Evolutionary conservation across 192 early-diverging fungal genomes (phyloP).

Genomic region (Coemansia sp.): DNA sequence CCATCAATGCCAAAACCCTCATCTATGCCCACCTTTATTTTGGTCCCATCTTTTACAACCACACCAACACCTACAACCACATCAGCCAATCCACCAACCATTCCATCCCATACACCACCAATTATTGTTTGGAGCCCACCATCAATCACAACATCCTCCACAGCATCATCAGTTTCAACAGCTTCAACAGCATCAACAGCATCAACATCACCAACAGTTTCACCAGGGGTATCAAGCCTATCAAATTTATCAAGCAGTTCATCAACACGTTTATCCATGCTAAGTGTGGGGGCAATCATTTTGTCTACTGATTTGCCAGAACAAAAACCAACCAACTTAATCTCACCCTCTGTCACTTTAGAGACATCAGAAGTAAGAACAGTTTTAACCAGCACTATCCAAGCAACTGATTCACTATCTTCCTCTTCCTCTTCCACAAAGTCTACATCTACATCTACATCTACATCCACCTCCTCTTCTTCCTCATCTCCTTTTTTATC

Average conservation of each 20-base stretch:
- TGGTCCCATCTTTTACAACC: neutral
- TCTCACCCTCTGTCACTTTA: too few relatives aligned
- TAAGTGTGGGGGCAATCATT: too few relatives aligned
- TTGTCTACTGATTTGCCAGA: neutral
- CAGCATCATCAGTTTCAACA: neutral
- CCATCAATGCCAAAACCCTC: too few relatives aligned
- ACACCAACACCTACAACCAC: neutral
- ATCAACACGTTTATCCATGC: too few relatives aligned
- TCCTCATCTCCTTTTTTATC: neutral
- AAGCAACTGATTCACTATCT: neutral
- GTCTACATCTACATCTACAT: neutral
- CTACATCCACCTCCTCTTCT: neutral
- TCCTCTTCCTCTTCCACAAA: neutral
- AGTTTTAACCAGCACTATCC: too few relatives aligned
- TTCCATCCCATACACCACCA: neutral
- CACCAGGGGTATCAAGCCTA: neutral
- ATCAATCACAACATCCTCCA: neutral
- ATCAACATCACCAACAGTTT: neutral
- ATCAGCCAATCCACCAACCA: neutral
- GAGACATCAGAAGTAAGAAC: too few relatives aligned
- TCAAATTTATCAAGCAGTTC: neutral
- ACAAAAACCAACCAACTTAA: neutral
- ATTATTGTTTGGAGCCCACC: neutral
- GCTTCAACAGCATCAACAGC: neutral
- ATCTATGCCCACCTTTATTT: too few relatives aligned